A percentile compares a stretch with the other conserved stretches of the same genome.
Evolutionary conservation across 441 rosid species (phyloP).

Genomic region (Euphorbia corollata): DNA sequence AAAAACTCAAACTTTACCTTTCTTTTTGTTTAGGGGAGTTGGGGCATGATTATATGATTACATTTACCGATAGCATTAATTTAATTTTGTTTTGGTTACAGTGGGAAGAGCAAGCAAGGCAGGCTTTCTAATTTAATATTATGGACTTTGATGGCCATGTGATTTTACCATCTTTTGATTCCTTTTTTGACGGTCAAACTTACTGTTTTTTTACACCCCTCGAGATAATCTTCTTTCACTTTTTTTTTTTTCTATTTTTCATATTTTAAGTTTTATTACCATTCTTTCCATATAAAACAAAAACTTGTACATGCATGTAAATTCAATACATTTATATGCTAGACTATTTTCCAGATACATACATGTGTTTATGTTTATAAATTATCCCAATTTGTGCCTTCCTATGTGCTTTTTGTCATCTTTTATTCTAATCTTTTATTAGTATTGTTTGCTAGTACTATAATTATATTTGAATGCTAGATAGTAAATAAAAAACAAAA

Average conservation of each 20-base stretch:
- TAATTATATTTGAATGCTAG: background rate
- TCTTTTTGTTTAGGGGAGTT: conserved; percentile 5
- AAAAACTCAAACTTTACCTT: background rate
- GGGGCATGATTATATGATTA: conserved; percentile 33
- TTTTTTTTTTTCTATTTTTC: background rate
- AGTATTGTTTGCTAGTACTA: background rate
- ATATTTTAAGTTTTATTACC: background rate
- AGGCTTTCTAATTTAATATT: conserved; percentile 10
- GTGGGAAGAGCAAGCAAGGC: conserved; percentile 17
- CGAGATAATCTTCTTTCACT: conserved; percentile 27
- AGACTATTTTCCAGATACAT: background rate
- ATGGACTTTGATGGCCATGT: conserved; percentile 29
- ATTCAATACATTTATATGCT: background rate
- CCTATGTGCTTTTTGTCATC: background rate
- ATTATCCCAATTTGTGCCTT: background rate
- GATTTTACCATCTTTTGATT: conserved; percentile 38
- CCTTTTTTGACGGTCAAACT: conserved; percentile 50
- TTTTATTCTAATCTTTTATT: too few species aligned
- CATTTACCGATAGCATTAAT: conserved; percentile 32
- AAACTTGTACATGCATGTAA: conserved; percentile 7
- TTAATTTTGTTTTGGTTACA: background rate
- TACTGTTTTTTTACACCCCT: conserved; percentile 29
- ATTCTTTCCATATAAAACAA: background rate
- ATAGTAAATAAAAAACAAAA: background rate
- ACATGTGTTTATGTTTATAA: too few species aligned